Percentiles rank a stretch among this genome's conserved stretches.
Evolutionary conservation across 208 protist species (phyloP).

Genomic region (Crithidia mellificae): DNA sequence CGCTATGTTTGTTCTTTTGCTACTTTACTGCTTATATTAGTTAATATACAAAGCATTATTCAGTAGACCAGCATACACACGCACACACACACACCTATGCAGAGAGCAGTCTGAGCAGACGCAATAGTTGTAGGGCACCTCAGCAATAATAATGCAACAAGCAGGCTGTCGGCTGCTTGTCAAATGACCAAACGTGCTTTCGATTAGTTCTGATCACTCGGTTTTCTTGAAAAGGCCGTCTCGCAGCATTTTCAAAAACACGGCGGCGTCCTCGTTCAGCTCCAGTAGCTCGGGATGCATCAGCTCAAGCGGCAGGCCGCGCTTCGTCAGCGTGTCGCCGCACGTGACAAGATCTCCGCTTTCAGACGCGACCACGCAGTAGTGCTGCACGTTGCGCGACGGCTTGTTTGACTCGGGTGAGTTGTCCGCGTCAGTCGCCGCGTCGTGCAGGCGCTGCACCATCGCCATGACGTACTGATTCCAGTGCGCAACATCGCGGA

Average conservation of each 20-base stretch:
- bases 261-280: constrained; percentile 35
- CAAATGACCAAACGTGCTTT: too few species aligned
- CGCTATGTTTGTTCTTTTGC: too few species aligned
- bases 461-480: constrained; percentile 70
- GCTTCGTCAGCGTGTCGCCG: constrained; percentile 54
- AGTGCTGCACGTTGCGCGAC: constrained; percentile 36
- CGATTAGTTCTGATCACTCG: background rate
- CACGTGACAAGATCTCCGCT: constrained; percentile 51
- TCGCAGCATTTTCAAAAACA: constrained; percentile 35
- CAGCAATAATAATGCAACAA: too few species aligned
- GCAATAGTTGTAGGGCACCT: too few species aligned
- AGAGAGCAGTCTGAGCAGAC: too few species aligned
- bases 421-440: constrained; percentile 1
- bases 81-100: too few species aligned
- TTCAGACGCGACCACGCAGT: constrained; percentile 75
- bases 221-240: constrained; percentile 27
- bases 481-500: constrained; percentile 69
- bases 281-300: constrained; percentile 58
- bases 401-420: constrained; percentile 28
- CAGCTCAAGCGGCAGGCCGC: constrained; percentile 75
- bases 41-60: too few species aligned
- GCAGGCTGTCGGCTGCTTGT: too few species aligned
- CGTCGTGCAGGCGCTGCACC: constrained; percentile 28
- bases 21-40: too few species aligned
- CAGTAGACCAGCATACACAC: too few species aligned